Percentiles rank a stretch among this genome's conserved stretches.
Conservation (phyloP, 106 monocot species). For the Xerophyta viscosa region DNA sequence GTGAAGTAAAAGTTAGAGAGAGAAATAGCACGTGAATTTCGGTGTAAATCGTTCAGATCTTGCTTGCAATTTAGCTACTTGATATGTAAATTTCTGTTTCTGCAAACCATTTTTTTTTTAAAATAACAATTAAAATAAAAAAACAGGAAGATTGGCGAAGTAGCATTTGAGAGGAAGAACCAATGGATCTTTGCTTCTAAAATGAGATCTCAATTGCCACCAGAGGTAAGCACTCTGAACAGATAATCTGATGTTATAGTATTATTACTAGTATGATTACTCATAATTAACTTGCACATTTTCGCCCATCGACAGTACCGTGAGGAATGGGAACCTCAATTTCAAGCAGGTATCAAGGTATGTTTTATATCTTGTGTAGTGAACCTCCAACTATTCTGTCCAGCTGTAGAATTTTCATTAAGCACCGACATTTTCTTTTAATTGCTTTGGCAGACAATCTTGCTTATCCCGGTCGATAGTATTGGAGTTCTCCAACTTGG, state of each 20-base stretch:
- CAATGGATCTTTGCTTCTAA: slow-evolving; percentile 29
- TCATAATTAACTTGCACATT: neutral
- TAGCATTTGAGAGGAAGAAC: slow-evolving; percentile 35
- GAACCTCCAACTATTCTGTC: too few species aligned
- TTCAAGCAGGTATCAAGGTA: slow-evolving; percentile 75
- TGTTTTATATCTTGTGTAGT: neutral
- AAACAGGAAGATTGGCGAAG: slow-evolving; percentile 66
- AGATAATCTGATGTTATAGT: too few species aligned
- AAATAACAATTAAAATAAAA: too few species aligned
- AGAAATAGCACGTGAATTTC: too few species aligned
- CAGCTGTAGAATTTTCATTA: too few species aligned
- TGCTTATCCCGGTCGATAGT: slow-evolving; percentile 56
- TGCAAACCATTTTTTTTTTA: too few species aligned
- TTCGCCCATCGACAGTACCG: slow-evolving; percentile 30
- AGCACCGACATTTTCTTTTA: neutral
- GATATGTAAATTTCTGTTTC: too few species aligned
- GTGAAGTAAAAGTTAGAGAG: too few species aligned
- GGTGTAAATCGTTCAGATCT: too few species aligned
- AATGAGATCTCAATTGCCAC: slow-evolving; percentile 11
- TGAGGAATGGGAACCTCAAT: slow-evolving; percentile 46
- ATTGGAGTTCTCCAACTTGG: slow-evolving; percentile 81
- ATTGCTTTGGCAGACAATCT: slow-evolving; percentile 54
- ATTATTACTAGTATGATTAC: neutral
- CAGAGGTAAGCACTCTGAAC: slow-evolving; percentile 30
- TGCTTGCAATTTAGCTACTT: too few species aligned